Evolutionary conservation across 805 yeast species (phyloP).

Genomic region (Ogataea pini): DNA sequence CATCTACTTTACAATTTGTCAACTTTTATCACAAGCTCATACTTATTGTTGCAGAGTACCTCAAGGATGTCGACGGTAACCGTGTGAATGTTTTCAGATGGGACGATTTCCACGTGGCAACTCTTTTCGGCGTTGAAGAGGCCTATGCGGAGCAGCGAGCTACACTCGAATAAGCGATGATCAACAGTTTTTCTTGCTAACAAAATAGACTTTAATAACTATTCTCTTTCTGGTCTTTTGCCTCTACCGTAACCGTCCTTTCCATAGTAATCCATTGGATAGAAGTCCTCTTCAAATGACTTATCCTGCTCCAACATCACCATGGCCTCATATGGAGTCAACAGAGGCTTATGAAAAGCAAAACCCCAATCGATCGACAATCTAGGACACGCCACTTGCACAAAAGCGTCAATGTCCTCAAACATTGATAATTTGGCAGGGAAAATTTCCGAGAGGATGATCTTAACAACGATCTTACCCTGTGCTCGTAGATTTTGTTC

Average conservation of each 20-base stretch:
- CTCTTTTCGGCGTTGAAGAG: conserved; percentile 68
- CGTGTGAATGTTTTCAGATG: conserved; percentile 44
- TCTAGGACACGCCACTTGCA: conserved; percentile 97
- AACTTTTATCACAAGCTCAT: conserved; percentile 45
- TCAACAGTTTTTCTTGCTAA: too few species aligned
- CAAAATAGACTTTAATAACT: conserved; percentile 8
- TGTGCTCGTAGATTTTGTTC: conserved; percentile 51
- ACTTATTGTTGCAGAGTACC: conserved; percentile 39
- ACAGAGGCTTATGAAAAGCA: conserved; percentile 86
- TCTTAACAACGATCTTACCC: conserved; percentile 74
- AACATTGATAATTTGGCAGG: conserved; percentile 91
- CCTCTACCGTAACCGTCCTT: conserved; percentile 93
- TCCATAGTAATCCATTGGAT: conserved; percentile 96
- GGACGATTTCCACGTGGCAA: conserved; percentile 61
- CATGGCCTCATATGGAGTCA: conserved; percentile 96
- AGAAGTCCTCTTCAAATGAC: conserved; percentile 61
- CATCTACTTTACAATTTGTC: conserved; percentile 51
- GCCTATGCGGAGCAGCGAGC: conserved; percentile 27
- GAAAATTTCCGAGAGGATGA: conserved; percentile 87
- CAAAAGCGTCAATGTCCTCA: conserved; percentile 90
- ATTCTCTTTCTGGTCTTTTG: conserved; percentile 47
- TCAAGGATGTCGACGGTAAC: conserved; percentile 32
- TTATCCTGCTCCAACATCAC: conserved; percentile 76
- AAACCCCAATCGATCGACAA: conserved; percentile 98
- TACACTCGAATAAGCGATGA: conserved; percentile 1